Base-by-base conservation (phyloP, 495 filamentous ascomycete genomes). In the Bacidia rubella region DNA sequence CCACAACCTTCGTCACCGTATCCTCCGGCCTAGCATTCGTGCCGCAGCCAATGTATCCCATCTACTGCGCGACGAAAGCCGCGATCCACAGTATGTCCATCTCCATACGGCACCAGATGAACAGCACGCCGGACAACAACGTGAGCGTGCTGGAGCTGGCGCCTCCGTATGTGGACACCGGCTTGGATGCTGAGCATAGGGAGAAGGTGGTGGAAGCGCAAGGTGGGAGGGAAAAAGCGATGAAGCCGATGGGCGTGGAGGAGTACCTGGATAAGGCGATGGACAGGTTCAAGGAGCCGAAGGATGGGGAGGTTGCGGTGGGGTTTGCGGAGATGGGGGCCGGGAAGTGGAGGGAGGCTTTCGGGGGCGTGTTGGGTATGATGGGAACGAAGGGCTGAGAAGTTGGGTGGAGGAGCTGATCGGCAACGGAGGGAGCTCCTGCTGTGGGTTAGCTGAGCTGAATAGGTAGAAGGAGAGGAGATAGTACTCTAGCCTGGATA, bases 121-220 rank as follows among this genome's bases (percentile, higher is more conserved):
- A 29, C 12, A 15, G 29, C 29, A 35, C 29, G 29, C n/a, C n/a
- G n/a, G 54, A 25, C 21, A 54, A 20, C 11, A n/a, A 12, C n/a
- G 22, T 42, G 53, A 7, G 49, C 26, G 23, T 61, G 11, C 23
- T 53, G 47, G 56, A 58, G 53, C 44, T 72, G 4, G 57, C 59
- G 2, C 66, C 65, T 4, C 68, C 66, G 5, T 71, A 68, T 55
- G 61, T 67, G 1, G 65, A 67, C 40, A 72, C 68, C 11, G 60
- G 39, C 7, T 52, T 73, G 4, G 68, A 68, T 52, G 39, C 25
- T 1, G 54, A 50, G 23, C 56, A 62, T 48, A 52, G 63, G 15
- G 62, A 58, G 1, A 41, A 41, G 10, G 32, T 58, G 17, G 60
- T 57, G 7, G 59, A 40, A 32, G 49, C 5, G 55, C 20, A 52